A percentile compares a stretch with the other conserved stretches of the same genome.
These are phyloP conservation scores for Penicillium cinerascens DNA, from an alignment of 495 filamentous ascomycete species.

Conservation along the genomic window DNA sequence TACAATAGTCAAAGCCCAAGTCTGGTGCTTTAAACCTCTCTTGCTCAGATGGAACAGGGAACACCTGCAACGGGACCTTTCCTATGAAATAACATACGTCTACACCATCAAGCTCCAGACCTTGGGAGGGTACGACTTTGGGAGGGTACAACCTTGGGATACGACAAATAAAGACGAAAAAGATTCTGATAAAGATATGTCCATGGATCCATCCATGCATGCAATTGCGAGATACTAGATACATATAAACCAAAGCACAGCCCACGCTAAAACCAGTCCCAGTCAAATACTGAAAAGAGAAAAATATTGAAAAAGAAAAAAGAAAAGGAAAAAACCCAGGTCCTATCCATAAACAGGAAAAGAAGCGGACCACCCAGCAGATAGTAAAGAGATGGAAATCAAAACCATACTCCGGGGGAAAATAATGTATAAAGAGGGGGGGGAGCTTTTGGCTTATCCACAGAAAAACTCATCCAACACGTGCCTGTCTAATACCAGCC, in stretches of 20 bases:
- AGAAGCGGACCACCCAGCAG: neutral
- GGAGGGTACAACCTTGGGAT: too few species aligned
- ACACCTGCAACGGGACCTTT: too few species aligned
- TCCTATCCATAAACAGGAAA: too few species aligned
- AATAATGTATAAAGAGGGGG: neutral
- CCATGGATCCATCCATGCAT: neutral
- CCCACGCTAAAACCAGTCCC: conserved; percentile 21
- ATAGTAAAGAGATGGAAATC: neutral
- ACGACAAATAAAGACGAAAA: too few species aligned
- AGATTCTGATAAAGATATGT: neutral
- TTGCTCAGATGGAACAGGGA: neutral
- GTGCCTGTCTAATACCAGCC: neutral
- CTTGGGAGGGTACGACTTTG: too few species aligned
- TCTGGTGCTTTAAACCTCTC: too few species aligned
- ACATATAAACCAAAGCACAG: conserved; percentile 7
- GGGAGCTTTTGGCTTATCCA: conserved; percentile 10
- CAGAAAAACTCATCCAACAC: neutral
- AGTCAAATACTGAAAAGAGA: conserved; percentile 5
- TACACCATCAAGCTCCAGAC: too few species aligned
- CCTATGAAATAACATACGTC: too few species aligned
- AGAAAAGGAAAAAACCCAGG: neutral
- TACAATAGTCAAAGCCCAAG: too few species aligned
- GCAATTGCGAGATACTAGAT: conserved; percentile 1
- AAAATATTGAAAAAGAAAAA: neutral
- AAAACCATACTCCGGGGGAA: neutral